Conservation (phyloP, 176 grass and related monocot genomes). For the Otatea glauca region DNA sequence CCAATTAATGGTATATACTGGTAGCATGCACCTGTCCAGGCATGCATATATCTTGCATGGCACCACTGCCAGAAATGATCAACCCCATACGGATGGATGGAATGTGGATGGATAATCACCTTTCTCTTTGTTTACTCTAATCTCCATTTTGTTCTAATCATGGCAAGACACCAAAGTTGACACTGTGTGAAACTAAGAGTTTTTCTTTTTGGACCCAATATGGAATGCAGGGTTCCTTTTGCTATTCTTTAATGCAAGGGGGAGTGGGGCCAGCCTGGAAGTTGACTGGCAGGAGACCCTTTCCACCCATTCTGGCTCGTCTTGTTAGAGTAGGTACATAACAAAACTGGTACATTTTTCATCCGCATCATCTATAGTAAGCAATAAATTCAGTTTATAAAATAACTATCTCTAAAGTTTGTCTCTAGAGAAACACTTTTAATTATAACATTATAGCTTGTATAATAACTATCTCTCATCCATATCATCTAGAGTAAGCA, state of each 20-base stretch:
- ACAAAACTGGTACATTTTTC: too few species aligned
- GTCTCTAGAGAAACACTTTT: too few species aligned
- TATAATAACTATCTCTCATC: too few species aligned
- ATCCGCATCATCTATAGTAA: too few species aligned
- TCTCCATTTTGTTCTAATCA: neutral
- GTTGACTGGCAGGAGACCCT: constrained; percentile 51
- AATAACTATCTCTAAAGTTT: too few species aligned
- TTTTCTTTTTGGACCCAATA: constrained; percentile 19
- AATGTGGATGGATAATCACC: constrained; percentile 11
- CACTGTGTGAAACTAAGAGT: neutral
- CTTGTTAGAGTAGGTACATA: too few species aligned
- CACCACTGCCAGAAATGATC: constrained; percentile 2
- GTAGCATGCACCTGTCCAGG: too few species aligned
- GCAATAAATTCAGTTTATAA: too few species aligned
- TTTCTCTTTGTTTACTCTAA: neutral
- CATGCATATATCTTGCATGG: too few species aligned
- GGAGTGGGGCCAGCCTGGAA: constrained; percentile 32
- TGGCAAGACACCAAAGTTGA: constrained; percentile 8
- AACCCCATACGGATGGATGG: neutral
- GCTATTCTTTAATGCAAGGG: neutral
- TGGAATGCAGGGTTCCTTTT: neutral
- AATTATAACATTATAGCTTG: too few species aligned
- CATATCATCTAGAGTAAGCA: too few species aligned
- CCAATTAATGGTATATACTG: neutral
- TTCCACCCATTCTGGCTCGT: neutral